phyloP scores from a whole-genome alignment of 2,329 filamentous ascomycete species.

The Phialophora tarda region DNA sequence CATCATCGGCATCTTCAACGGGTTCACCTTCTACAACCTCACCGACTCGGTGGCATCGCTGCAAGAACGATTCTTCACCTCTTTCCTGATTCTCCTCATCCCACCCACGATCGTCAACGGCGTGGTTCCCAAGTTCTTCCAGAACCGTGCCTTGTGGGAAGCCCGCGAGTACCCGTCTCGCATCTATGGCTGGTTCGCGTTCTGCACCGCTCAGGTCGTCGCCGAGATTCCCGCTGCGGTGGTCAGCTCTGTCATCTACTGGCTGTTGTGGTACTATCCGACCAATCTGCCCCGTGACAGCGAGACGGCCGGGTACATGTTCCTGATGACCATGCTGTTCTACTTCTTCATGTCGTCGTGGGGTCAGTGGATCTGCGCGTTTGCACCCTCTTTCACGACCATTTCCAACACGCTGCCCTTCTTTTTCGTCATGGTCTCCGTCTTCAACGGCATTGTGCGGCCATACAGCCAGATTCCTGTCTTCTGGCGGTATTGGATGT shows the following conservation, averaged over 20 bases:
- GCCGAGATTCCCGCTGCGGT: conserved; percentile 75
- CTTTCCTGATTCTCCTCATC: conserved; percentile 68
- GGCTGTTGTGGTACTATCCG: conserved; percentile 76
- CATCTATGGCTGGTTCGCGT: conserved; percentile 79
- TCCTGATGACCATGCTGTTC: conserved; percentile 78
- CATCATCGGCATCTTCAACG: conserved; percentile 76
- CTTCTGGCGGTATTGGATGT: conserved; percentile 48
- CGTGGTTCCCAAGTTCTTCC: conserved; percentile 77
- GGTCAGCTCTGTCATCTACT: conserved; percentile 70
- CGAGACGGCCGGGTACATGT: conserved; percentile 73
- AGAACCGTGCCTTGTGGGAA: conserved; percentile 74
- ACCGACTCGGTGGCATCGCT: conserved; percentile 70
- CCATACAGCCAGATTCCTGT: conserved; percentile 66
- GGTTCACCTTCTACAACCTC: conserved; percentile 75
- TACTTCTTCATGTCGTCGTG: conserved; percentile 75
- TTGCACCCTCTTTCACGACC: conserved; percentile 77
- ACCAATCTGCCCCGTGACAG: conserved; percentile 71
- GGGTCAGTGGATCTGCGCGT: conserved; percentile 86
- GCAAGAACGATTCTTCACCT: conserved; percentile 78
- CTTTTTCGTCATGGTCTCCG: conserved; percentile 77
- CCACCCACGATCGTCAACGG: conserved; percentile 74
- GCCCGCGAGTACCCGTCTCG: conserved; percentile 73
- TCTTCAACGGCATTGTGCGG: conserved; percentile 79
- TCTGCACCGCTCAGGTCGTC: conserved; percentile 74
- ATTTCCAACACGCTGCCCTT: conserved; percentile 76